Base-by-base conservation (phyloP, 2,329 filamentous ascomycete genomes). In the Microdochium nivale region DNA sequence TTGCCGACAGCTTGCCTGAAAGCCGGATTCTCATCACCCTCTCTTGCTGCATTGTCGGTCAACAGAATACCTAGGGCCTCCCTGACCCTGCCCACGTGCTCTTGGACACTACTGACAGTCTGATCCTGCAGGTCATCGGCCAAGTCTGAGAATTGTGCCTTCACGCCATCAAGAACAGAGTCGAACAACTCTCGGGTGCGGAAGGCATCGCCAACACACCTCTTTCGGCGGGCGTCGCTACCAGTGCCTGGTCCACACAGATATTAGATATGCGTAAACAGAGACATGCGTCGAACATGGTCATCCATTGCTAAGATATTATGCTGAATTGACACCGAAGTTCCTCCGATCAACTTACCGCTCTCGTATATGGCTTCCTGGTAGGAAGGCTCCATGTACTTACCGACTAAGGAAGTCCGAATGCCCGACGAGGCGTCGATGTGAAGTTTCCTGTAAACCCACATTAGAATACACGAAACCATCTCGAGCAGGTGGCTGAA, bases 311-410 rank as follows among this genome's bases (percentile, higher is more conserved):
- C 21, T 44, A 3, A 19, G 3, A 19, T 44, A 19, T 19, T 8
- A 4, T 13, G 19, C 10, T 23, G n/a, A 44, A 23, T 23, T 16
- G 16, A 19, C 7, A 13, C 8, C 23, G 40, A 19, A 11, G 9
- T 19, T 23, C 40, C 7, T 7, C 7, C 14, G 14, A 19, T 8
- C 53, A 56, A 53, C 58, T 55, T 56, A 70, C 70, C 70, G 4
- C 24, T 48, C 47, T 73, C 64, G 1, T 16, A n/a, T 4, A 56
- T 69, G 47, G 64, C 66, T 1, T 10, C 50, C 4, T 44, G 48
- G 33, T 74, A 74, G 1, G 66, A 56, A 0, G 23, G 19, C 32
- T 70, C 62, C 70, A 75, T 69, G 0, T 60, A 57, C 49, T 61
- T 52, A 0, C 68, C 68, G 3, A 73, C 63, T 11, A 68, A 58